phyloP scores from a whole-genome alignment of 2,329 filamentous ascomycete species.

The Cercospora citrullina region DNA sequence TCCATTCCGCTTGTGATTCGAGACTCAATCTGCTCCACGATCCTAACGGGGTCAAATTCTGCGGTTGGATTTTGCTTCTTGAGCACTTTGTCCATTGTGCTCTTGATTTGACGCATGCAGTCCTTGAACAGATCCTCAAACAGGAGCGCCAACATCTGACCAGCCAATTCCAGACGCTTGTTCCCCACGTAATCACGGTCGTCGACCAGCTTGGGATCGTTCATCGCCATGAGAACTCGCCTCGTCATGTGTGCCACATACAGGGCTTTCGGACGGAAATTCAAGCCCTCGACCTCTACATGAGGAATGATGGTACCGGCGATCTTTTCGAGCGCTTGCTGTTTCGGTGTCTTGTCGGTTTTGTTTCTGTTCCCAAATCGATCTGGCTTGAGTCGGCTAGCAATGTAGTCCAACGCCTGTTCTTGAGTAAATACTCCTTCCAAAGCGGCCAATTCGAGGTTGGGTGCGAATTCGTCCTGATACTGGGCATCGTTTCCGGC shows the following conservation, averaged over 20 bases:
- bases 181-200: constrained; percentile 98
- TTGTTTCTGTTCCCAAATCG: constrained; percentile 54
- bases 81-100: constrained; percentile 90
- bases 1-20: constrained; percentile 93
- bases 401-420: constrained; percentile 91
- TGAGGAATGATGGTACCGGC: constrained; percentile 93
- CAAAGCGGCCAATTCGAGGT: constrained; percentile 88
- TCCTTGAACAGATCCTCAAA: constrained; percentile 99
- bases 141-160: constrained; percentile 86
- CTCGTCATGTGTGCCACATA: constrained; percentile 97
- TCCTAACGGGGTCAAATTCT: constrained; percentile 80
- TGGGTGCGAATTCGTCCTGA: constrained; percentile 92
- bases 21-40: constrained; percentile 80
- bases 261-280: constrained; percentile 95
- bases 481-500: constrained; percentile 84
- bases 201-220: constrained; percentile 85
- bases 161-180: constrained; percentile 91
- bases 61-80: constrained; percentile 90
- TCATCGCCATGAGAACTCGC: constrained; percentile 90
- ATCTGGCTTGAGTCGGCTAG: constrained; percentile 82
- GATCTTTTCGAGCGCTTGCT: constrained; percentile 89
- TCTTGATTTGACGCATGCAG: constrained; percentile 84
- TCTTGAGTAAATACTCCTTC: constrained; percentile 88
- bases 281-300: constrained; percentile 84
- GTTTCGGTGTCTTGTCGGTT: constrained; percentile 72